phyloP scores from a whole-genome alignment of 495 filamentous ascomycete species.

The Parachaetomium inaequale region DNA sequence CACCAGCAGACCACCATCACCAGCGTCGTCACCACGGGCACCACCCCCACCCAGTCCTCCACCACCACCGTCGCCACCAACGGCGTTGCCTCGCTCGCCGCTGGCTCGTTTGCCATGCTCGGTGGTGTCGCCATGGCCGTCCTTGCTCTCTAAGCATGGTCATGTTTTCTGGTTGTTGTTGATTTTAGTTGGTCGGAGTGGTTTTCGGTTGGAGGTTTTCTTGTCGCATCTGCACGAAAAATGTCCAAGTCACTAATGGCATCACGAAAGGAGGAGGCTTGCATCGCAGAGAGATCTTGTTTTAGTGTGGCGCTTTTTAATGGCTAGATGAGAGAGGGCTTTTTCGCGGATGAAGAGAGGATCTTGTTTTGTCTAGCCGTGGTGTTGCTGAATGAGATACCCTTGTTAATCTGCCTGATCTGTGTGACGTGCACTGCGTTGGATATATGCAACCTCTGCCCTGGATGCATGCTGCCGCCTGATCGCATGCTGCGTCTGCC shows the following conservation, averaged over 20 bases:
- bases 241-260: background rate
- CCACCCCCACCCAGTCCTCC: background rate
- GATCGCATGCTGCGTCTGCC: background rate
- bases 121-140: constrained; percentile 42
- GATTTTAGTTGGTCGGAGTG: background rate
- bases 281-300: background rate
- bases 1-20: constrained; percentile 17
- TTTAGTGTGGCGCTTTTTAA: background rate
- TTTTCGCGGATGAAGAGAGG: background rate
- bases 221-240: background rate
- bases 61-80: constrained; percentile 23
- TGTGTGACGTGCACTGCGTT: background rate
- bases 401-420: background rate
- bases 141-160: constrained; percentile 38
- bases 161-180: background rate
- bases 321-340: background rate
- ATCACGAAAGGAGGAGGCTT: background rate
- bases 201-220: background rate
- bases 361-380: background rate
- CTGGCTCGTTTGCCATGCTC: constrained; percentile 38
- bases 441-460: background rate
- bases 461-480: background rate
- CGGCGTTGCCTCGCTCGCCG: constrained; percentile 32
- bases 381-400: constrained; percentile 12
- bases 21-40: constrained; percentile 1